Conservation (phyloP, 116 monocot species). For the Trichopus zeylanicus region DNA sequence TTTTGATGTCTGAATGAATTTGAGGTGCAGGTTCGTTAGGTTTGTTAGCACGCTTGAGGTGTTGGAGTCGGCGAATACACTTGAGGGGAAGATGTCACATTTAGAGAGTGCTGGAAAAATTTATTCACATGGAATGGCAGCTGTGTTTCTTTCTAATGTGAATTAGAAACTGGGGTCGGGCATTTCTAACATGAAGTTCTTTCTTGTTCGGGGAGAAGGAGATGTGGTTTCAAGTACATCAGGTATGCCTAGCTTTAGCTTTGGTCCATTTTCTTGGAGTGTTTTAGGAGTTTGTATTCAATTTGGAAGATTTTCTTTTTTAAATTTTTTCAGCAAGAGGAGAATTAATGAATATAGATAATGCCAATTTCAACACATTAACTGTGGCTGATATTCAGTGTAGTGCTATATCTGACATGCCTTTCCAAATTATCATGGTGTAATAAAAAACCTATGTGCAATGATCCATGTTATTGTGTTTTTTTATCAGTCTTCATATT, state of each 20-base stretch:
- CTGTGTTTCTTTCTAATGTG: not conserved
- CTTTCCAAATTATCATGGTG: too few relatives aligned
- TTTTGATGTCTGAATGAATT: not conserved
- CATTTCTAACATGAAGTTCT: not conserved
- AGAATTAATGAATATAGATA: too few relatives aligned
- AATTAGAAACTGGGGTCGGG: slow-evolving; percentile 1
- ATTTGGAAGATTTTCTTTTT: too few relatives aligned
- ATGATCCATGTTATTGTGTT: too few relatives aligned
- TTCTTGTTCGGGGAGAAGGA: slow-evolving; percentile 53
- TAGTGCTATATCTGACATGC: too few relatives aligned
- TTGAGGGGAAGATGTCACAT: slow-evolving; percentile 79
- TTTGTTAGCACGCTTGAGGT: slow-evolving; percentile 96
- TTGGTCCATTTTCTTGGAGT: too few relatives aligned
- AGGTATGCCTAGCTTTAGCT: slow-evolving; percentile 20
- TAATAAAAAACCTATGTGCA: too few relatives aligned
- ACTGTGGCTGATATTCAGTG: too few relatives aligned
- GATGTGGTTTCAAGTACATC: slow-evolving; percentile 26
- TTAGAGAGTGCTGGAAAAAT: slow-evolving; percentile 83
- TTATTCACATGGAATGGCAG: slow-evolving; percentile 55
- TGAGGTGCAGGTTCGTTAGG: slow-evolving; percentile 73
- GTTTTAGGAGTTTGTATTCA: too few relatives aligned
- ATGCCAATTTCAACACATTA: too few relatives aligned
- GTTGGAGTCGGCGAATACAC: slow-evolving; percentile 71
- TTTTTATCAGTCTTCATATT: too few relatives aligned
- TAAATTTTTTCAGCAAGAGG: too few relatives aligned